Evolutionary conservation across 352 stramenopile species (phyloP).

Genomic region (Globisporangium recalcitrans): DNA sequence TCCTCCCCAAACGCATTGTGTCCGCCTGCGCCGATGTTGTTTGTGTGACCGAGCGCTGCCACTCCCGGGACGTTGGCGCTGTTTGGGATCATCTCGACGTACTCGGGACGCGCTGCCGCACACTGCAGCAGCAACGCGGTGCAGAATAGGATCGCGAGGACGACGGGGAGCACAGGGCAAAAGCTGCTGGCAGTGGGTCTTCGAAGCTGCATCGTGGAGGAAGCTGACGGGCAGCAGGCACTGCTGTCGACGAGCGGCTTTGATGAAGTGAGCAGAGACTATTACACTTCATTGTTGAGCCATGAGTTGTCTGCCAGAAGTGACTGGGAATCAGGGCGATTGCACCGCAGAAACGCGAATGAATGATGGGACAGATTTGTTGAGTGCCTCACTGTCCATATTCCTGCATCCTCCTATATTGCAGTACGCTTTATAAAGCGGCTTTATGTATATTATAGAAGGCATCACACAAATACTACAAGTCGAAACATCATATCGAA

Average conservation of each 20-base stretch:
- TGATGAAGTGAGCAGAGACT: not conserved
- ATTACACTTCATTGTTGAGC: too few species aligned
- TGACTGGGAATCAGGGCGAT: not conserved
- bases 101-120: not conserved
- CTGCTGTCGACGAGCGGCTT: not conserved
- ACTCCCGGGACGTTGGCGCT: slow-evolving; percentile 27
- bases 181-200: not conserved
- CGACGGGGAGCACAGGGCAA: not conserved
- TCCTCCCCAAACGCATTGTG: slow-evolving; percentile 26
- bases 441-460: not conserved
- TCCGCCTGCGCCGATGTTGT: slow-evolving; percentile 14
- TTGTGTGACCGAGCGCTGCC: slow-evolving; percentile 25
- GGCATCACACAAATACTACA: not conserved
- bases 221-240: not conserved
- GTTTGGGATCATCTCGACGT: slow-evolving; percentile 26
- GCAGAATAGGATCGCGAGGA: not conserved
- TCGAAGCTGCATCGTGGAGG: not conserved
- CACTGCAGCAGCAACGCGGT: not conserved
- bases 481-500: not conserved
- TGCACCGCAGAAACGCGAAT: not conserved
- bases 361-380: not conserved
- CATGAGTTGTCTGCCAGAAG: not conserved
- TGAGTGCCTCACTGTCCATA: not conserved
- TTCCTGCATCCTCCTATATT: not conserved
- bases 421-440: not conserved